These are phyloP conservation scores for Termitomyces bulborhizus DNA, from an alignment of 768 basidiomycete species.

Conservation along the genomic window DNA sequence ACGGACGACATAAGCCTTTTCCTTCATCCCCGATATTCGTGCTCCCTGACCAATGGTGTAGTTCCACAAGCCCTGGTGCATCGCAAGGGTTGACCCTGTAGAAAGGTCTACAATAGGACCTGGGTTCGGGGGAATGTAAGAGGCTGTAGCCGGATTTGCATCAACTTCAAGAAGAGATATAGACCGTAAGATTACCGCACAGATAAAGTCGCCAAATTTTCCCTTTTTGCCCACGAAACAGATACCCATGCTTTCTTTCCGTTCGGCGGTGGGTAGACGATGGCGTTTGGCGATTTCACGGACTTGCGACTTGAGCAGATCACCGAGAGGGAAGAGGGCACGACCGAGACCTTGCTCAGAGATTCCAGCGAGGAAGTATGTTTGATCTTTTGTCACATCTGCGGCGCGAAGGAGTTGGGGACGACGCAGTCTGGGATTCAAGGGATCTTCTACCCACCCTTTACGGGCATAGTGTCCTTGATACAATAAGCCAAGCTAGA, in stretches of 20 bases:
- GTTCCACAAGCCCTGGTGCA: conserved; percentile 75
- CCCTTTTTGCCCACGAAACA: conserved; percentile 88
- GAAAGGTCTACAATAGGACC: conserved; percentile 61
- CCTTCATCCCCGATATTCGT: conserved; percentile 51
- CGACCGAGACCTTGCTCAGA: not conserved
- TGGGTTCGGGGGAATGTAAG: conserved; percentile 66
- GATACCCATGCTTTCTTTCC: conserved; percentile 88
- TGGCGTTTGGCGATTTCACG: conserved; percentile 41
- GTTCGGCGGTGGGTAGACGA: conserved; percentile 19
- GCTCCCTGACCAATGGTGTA: conserved; percentile 85
- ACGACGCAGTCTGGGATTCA: conserved; percentile 17
- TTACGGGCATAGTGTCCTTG: conserved; percentile 87
- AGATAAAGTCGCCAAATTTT: conserved; percentile 66
- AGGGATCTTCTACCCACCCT: conserved; percentile 29
- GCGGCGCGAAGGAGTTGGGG: conserved; percentile 46
- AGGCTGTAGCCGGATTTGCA: conserved; percentile 37
- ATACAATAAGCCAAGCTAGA: not conserved
- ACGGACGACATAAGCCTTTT: conserved; percentile 63
- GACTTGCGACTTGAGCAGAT: conserved; percentile 43
- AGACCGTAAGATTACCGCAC: conserved; percentile 29
- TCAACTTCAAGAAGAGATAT: not conserved
- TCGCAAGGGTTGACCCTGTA: conserved; percentile 47
- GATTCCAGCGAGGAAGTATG: conserved; percentile 51
- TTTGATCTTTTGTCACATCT: conserved; percentile 80
- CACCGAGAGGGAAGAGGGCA: conserved; percentile 24